phyloP scores from a whole-genome alignment of 1,139 yeast species.

The Yamadazyma friedrichii region DNA sequence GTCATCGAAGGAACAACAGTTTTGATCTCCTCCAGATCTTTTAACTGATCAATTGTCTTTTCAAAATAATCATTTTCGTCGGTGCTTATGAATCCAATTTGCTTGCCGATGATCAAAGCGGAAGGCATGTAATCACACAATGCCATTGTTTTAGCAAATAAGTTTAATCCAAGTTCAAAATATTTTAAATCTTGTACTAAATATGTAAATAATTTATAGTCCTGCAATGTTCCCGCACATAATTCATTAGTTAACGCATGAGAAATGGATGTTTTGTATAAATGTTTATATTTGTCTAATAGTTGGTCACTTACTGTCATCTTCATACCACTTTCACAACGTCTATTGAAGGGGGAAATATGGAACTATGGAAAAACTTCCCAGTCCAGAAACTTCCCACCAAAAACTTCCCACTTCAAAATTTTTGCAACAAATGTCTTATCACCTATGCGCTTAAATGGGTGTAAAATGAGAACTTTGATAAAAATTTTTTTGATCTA shows the following conservation, averaged over 20 bases:
- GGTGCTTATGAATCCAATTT: conserved; percentile 48
- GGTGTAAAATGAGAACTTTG: conserved; percentile 3
- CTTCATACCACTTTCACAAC: no score
- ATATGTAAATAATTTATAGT: conserved; percentile 41
- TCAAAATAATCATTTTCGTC: conserved; percentile 51
- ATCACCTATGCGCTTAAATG: conserved; percentile 10
- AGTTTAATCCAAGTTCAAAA: conserved; percentile 41
- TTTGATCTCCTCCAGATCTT: conserved; percentile 16
- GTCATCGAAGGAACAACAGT: conserved; percentile 21
- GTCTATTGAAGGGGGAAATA: no score
- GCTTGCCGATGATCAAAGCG: conserved; percentile 42
- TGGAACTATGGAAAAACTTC: no score
- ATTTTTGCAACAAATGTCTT: conserved; percentile 5
- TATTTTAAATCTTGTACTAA: conserved; percentile 50
- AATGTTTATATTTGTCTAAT: conserved; percentile 21
- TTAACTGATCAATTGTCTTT: conserved; percentile 30
- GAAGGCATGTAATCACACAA: conserved; percentile 39
- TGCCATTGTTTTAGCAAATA: conserved; percentile 46
- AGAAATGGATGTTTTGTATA: conserved; percentile 28
- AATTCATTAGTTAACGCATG: conserved; percentile 47
- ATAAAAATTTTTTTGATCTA: neutral
- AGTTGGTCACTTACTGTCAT: conserved; percentile 17
- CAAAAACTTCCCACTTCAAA: neutral
- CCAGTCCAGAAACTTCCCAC: no score
- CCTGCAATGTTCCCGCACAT: conserved; percentile 45